Evolutionary conservation across 108 stramenopile species (phyloP), one percentile per base, ranked within the genome.

Genomic region (Aurantiochytrium sp.): DNA sequence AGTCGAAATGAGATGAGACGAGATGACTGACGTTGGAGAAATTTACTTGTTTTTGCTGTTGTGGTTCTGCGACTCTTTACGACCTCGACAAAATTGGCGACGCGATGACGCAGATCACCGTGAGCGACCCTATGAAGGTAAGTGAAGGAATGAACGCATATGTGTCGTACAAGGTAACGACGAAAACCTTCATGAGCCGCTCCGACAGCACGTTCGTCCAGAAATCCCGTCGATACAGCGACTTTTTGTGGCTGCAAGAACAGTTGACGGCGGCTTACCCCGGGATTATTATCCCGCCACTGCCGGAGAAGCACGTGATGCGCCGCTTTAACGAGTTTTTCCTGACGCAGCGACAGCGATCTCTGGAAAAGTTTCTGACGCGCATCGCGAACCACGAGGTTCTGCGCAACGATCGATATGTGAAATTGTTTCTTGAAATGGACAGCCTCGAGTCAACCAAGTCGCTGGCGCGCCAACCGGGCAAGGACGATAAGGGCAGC

Each of bases 241-340:
- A 99, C 92, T 99, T 99, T 92, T 91, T 96, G 45, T 99, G 98
- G 98, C 93, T 99, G 43, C 93, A 95, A 89, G 95, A 97, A 49
- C 92, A 94, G n/a, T 93, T 99, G 18, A 95, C 94, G 44, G 91
- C 89, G 58, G 97, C 97, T 90, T 93, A 95, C 25, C 96, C 97
- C 16, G 98, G 98, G 18, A 91, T 95, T 60, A 97, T 99, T 60
- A 92, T 98, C 16, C 98, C 98, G n/a, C 98, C 97, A 14, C 90
- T 99, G 59, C 98, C 98, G 0, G 98, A 98, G 76, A 99, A 99
- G 91, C 95, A 97, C 88, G 96, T 97, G 4, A 96, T 98, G 12
- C 93, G 95, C 18, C 95, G 97, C 47, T 98, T 98, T 90, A 93
- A 93, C 60, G 94, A 96, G n/a, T 93, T 93, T 58, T 98, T 96